Base-by-base conservation (phyloP, 331 rosid genomes). In the Acacia pycnantha region DNA sequence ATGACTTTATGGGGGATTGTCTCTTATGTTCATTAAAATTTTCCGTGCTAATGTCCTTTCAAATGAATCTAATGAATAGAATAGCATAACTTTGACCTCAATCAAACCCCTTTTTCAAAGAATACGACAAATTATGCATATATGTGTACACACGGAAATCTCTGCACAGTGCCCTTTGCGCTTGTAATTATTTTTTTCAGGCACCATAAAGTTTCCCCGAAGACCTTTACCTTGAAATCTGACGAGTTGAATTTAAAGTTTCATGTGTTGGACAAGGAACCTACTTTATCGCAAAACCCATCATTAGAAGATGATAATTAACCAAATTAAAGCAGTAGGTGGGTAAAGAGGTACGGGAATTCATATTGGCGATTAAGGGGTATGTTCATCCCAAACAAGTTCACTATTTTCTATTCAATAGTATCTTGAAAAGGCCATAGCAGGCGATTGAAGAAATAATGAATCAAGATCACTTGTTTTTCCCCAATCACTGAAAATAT, bases 231-330 rank as follows among this genome's bases (percentile, higher is more conserved):
- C 51, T 47, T 47, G 51, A 47, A 13, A 47, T 47, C 51, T 12
- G 51, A 5, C 18, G 14, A 47, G 19, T 47, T 47, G 21, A 47
- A 14, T 47, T 9, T 68, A 26, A 3, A 27, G 24, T 65, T 31
- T 7, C 79, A 47, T 3, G 1, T 83, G 87, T 83, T 68, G 64
- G 70, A 77, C 22, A 13, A 46, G 74, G 83, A 74, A 84, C 65
- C 41, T 13, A 26, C 3, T 46, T 61, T 78, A 8, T 22, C 54
- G 4, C 47, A 19, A n/a, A 43, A 58, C 24, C 35, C 68, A 59
- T 54, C 27, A 26, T 11, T 41, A 24, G 76, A 81, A 70, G 46
- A 6, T 27, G 77, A 43, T 3, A 13, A 47, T 47, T 47, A 47
- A 14, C 53, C 24, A 18, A 2, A 43, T 37, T 37, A 37, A 47